A percentile compares a stretch with the other conserved stretches of the same genome.
Evolutionary conservation across 805 yeast species (phyloP).

Genomic region (Candida fluviatilis): DNA sequence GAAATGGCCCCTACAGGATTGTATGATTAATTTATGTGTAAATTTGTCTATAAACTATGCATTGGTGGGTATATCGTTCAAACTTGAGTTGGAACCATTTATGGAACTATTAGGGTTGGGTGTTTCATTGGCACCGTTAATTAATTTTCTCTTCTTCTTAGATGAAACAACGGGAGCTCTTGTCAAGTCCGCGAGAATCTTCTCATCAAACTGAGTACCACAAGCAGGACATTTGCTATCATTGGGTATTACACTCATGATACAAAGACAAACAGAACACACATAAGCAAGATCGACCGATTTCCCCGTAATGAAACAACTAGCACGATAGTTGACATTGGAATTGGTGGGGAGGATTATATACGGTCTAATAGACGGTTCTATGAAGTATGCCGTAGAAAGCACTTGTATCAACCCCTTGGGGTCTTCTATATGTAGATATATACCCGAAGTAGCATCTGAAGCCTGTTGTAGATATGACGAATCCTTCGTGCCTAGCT

Average conservation of each 20-base stretch:
- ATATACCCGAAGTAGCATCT: constrained; percentile 91
- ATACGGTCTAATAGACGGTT: constrained; percentile 74
- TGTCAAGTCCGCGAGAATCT: constrained; percentile 52
- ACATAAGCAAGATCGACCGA: constrained; percentile 92
- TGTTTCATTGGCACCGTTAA: constrained; percentile 6
- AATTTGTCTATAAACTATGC: background rate
- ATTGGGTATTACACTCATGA: constrained; percentile 63
- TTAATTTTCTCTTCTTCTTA: constrained; percentile 33
- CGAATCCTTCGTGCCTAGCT: constrained; percentile 57
- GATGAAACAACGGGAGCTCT: constrained; percentile 54
- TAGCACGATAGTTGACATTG: constrained; percentile 89
- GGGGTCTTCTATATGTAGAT: constrained; percentile 63
- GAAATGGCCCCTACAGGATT: no score
- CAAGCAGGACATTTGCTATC: constrained; percentile 81
- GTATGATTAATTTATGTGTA: no score
- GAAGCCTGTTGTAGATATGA: constrained; percentile 93
- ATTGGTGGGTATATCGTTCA: background rate
- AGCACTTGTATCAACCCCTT: constrained; percentile 80
- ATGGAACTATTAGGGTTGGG: background rate
- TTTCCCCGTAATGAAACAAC: constrained; percentile 87
- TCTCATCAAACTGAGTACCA: constrained; percentile 68
- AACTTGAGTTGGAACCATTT: background rate
- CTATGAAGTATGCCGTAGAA: constrained; percentile 76
- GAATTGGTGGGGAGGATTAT: constrained; percentile 78
- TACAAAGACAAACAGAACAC: constrained; percentile 91